phyloP scores from a whole-genome alignment of 2,329 filamentous ascomycete species.

The Talaromyces sp. region DNA sequence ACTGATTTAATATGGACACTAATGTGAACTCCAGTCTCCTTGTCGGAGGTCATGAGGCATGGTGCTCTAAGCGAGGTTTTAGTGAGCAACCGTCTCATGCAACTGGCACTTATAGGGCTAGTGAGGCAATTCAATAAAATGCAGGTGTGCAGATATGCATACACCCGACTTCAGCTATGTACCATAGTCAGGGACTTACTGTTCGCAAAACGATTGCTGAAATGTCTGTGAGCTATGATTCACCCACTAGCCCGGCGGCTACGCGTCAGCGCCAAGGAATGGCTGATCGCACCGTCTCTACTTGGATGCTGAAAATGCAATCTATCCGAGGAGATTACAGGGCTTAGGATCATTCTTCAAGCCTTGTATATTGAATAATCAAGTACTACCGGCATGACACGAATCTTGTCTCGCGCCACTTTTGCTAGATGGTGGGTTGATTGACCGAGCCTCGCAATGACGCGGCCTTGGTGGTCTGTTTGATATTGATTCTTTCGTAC shows the following conservation, averaged over 20 bases:
- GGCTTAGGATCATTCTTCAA: neutral
- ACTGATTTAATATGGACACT: neutral
- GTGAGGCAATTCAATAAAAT: neutral
- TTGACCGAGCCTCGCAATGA: neutral
- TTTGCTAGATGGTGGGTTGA: neutral
- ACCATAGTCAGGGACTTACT: neutral
- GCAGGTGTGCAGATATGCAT: neutral
- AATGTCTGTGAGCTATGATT: neutral
- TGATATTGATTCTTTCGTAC: neutral
- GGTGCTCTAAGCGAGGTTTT: neutral
- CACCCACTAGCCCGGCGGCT: neutral
- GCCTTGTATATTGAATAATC: neutral
- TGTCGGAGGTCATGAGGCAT: neutral
- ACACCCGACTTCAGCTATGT: neutral
- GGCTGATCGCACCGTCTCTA: neutral
- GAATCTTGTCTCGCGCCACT: neutral
- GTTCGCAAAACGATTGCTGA: neutral
- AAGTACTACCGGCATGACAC: neutral
- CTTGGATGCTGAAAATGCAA: neutral
- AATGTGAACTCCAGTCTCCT: neutral
- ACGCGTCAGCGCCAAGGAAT: neutral
- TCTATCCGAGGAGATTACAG: conserved; percentile 8
- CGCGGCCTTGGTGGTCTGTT: neutral
- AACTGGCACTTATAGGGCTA: neutral
- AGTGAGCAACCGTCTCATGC: neutral